Evolutionary conservation across 78 protist genomes (phyloP).

Genomic region (Guillardia theta): DNA sequence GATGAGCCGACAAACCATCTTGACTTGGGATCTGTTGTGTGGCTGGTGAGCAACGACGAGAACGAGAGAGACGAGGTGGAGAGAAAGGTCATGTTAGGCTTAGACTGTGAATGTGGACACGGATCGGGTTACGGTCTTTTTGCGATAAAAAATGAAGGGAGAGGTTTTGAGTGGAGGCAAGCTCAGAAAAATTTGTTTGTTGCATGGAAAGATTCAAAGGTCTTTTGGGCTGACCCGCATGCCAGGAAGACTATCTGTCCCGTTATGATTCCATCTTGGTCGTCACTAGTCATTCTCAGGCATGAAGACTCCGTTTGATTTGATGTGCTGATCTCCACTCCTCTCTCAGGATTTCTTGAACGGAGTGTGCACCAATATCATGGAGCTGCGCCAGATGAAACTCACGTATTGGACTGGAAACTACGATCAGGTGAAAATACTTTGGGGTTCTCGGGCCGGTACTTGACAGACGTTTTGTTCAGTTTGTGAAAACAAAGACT

Average conservation of each 20-base stretch:
- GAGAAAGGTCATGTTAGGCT: no score
- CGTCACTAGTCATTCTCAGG: slow-evolving; percentile 74
- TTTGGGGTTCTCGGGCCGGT: no score
- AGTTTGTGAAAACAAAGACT: slow-evolving; percentile 45
- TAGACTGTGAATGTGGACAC: no score
- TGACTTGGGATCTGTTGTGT: background rate
- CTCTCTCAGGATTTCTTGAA: slow-evolving; percentile 79
- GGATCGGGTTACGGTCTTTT: no score
- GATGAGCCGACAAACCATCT: background rate
- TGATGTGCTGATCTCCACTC: background rate
- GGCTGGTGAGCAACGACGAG: no score
- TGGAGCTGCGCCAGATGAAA: slow-evolving; percentile 61
- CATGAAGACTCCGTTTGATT: background rate
- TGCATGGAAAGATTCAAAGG: no score
- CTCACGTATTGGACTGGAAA: slow-evolving; percentile 78
- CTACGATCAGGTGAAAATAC: no score
- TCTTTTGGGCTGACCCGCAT: background rate
- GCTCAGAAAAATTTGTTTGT: no score
- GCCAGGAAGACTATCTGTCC: slow-evolving; percentile 60
- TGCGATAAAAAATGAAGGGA: no score
- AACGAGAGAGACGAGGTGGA: no score
- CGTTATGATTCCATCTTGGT: slow-evolving; percentile 69
- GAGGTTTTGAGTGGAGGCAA: no score
- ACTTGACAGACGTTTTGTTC: no score
- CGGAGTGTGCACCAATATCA: slow-evolving; percentile 82